phyloP scores from a whole-genome alignment of 225 moss, liverwort and hornwort genomes.

The Lunularia cruciata region DNA sequence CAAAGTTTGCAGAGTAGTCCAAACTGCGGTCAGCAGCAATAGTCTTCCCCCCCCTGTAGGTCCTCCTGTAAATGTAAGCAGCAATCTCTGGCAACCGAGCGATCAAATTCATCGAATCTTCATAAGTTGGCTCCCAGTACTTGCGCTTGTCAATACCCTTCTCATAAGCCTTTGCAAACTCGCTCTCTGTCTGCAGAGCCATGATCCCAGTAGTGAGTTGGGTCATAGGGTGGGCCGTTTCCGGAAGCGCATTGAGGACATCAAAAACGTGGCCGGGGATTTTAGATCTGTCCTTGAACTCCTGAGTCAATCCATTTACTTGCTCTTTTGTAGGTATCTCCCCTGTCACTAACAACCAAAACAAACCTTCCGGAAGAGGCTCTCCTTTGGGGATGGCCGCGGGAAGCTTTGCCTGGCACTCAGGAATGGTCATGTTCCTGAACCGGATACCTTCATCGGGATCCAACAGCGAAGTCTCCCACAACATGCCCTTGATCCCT shows the following conservation, averaged over 20 bases:
- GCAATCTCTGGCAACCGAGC: conserved; percentile 72
- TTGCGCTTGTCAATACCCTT: conserved; percentile 69
- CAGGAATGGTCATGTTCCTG: conserved; percentile 69
- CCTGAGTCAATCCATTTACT: conserved; percentile 56
- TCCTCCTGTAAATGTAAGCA: conserved; percentile 65
- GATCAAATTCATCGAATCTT: conserved; percentile 85
- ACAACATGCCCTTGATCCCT: conserved; percentile 82
- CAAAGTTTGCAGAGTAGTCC: conserved; percentile 81
- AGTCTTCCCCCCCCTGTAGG: conserved; percentile 62
- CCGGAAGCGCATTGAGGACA: conserved; percentile 66
- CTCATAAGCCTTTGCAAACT: conserved; percentile 70
- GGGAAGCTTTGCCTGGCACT: conserved; percentile 69
- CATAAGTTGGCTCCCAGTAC: conserved; percentile 76
- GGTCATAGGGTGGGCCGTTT: conserved; percentile 75
- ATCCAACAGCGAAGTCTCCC: conserved; percentile 81
- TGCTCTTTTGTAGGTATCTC: conserved; percentile 75
- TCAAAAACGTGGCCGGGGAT: conserved; percentile 71
- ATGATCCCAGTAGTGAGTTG: conserved; percentile 70
- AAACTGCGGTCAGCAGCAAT: conserved; percentile 60
- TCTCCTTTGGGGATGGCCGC: conserved; percentile 63
- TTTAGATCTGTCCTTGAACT: conserved; percentile 59
- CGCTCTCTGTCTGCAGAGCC: conserved; percentile 76
- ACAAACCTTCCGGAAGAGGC: conserved; percentile 76
- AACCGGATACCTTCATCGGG: conserved; percentile 87
- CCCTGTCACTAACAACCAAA: conserved; percentile 83